Conservation (phyloP, 2,329 filamentous ascomycete genomes). For the Penicillium sp. region DNA sequence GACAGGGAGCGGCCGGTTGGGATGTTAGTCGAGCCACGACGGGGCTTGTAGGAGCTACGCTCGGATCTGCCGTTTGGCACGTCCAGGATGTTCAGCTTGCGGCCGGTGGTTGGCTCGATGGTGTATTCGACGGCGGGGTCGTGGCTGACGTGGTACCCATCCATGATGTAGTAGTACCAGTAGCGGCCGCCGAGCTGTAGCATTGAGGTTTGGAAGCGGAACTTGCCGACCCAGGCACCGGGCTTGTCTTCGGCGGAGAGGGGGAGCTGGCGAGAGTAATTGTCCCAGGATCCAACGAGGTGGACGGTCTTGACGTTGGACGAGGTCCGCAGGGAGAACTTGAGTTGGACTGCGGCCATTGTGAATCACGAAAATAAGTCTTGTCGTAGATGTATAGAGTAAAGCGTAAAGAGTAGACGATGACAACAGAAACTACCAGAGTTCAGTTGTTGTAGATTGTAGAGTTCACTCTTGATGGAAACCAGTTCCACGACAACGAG, state of each 20-base stretch:
- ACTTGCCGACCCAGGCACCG: constrained; percentile 91
- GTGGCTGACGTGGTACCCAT: constrained; percentile 96
- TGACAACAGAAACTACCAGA: constrained; percentile 29
- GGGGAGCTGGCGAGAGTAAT: constrained; percentile 89
- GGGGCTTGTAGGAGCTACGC: constrained; percentile 32
- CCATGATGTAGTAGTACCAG: constrained; percentile 99
- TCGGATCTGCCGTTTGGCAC: constrained; percentile 58
- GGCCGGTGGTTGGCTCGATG: constrained; percentile 92
- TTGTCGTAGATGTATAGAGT: constrained; percentile 10
- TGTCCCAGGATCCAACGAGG: constrained; percentile 96
- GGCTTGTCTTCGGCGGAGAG: constrained; percentile 88
- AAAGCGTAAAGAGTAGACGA: constrained; percentile 17
- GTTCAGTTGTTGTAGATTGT: constrained; percentile 13
- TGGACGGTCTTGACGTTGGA: constrained; percentile 96
- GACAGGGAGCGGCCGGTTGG: constrained; percentile 86
- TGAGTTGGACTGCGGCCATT: constrained; percentile 84
- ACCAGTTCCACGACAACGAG: constrained; percentile 31
- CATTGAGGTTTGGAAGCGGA: constrained; percentile 85
- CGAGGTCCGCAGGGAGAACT: constrained; percentile 93
- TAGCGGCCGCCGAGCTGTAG: constrained; percentile 87
- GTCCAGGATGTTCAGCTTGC: constrained; percentile 95
- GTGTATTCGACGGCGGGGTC: constrained; percentile 86
- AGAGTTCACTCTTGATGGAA: constrained; percentile 23
- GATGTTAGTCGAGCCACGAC: constrained; percentile 59
- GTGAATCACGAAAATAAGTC: constrained; percentile 13